A percentile compares a stretch with the other conserved stretches of the same genome.
These are phyloP conservation scores for Tardiomyces digboiensis DNA, from an alignment of 1,139 yeast genomes.

Conservation along the genomic window DNA sequence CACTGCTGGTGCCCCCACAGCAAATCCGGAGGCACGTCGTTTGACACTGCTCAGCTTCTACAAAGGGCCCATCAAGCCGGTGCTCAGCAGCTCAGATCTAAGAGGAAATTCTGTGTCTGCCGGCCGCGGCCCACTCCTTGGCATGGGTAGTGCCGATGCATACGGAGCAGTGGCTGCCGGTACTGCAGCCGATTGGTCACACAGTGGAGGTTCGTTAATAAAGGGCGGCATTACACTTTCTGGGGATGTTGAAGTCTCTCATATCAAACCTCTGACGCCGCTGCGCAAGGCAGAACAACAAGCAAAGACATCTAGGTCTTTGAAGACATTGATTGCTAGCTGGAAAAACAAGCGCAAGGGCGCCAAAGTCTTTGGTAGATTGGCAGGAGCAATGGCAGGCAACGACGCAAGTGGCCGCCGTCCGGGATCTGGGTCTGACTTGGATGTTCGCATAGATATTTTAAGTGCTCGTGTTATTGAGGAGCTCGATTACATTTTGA, in stretches of 20 bases:
- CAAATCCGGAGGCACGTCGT: conserved; percentile 15
- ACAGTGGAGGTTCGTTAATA: conserved; percentile 17
- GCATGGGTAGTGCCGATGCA: background rate
- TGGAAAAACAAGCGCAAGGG: conserved; percentile 7
- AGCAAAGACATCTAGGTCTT: conserved; percentile 3
- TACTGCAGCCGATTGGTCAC: background rate
- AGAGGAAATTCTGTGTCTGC: background rate
- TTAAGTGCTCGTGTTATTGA: conserved; percentile 73
- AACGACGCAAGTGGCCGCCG: conserved; percentile 15
- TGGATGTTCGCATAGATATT: conserved; percentile 58
- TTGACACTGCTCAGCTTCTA: conserved; percentile 21
- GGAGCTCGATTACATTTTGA: conserved; percentile 41
- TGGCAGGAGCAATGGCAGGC: background rate
- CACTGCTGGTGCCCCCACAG: background rate
- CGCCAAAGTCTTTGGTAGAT: conserved; percentile 6
- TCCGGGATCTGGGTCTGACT: background rate
- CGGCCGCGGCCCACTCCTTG: background rate
- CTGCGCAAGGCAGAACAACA: background rate
- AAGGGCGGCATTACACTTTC: conserved; percentile 23
- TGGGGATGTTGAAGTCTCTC: conserved; percentile 20
- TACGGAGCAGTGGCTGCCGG: background rate
- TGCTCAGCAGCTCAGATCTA: conserved; percentile 4
- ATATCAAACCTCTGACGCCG: conserved; percentile 14
- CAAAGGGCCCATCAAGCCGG: conserved; percentile 21
- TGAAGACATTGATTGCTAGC: conserved; percentile 4